phyloP scores from a whole-genome alignment of 1,284 basidiomycete species.

The Irpex sp. region DNA sequence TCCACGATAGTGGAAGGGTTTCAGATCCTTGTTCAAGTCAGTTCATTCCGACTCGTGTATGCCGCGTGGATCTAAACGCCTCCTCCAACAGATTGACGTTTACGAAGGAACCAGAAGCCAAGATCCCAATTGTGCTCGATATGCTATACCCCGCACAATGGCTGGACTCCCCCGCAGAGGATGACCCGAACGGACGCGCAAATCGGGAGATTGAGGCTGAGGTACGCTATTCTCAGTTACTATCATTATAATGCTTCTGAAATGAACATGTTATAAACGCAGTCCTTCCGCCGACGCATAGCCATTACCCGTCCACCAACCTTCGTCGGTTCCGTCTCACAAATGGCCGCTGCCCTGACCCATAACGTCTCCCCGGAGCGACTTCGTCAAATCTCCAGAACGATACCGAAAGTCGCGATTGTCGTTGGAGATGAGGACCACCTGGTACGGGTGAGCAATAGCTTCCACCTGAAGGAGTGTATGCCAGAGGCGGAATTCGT shows the following conservation, averaged over 20 bases:
- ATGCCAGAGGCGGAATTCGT: slow-evolving; percentile 72
- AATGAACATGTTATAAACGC: background rate
- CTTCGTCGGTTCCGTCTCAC: slow-evolving; percentile 64
- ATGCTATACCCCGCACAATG: slow-evolving; percentile 62
- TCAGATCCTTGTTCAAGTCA: background rate
- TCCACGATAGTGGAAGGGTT: background rate
- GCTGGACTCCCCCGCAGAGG: slow-evolving; percentile 49
- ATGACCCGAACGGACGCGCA: slow-evolving; percentile 50
- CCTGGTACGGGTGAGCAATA: slow-evolving; percentile 59
- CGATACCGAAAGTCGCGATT: slow-evolving; percentile 62
- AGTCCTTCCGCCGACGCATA: slow-evolving; percentile 54
- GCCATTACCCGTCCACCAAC: slow-evolving; percentile 57
- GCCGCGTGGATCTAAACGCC: background rate
- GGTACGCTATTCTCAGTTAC: slow-evolving; percentile 30
- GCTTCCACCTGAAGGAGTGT: slow-evolving; percentile 49
- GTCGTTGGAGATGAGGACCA: slow-evolving; percentile 75
- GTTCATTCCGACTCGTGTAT: background rate
- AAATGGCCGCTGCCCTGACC: slow-evolving; percentile 70
- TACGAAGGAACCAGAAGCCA: slow-evolving; percentile 46
- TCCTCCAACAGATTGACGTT: slow-evolving; percentile 33
- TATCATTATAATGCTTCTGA: background rate
- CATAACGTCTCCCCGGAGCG: slow-evolving; percentile 61
- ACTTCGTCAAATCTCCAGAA: slow-evolving; percentile 50
- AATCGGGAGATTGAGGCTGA: slow-evolving; percentile 56
- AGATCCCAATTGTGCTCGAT: slow-evolving; percentile 50